Conservation (phyloP, 1,139 yeast species). For the Protomyces pachydermus region DNA sequence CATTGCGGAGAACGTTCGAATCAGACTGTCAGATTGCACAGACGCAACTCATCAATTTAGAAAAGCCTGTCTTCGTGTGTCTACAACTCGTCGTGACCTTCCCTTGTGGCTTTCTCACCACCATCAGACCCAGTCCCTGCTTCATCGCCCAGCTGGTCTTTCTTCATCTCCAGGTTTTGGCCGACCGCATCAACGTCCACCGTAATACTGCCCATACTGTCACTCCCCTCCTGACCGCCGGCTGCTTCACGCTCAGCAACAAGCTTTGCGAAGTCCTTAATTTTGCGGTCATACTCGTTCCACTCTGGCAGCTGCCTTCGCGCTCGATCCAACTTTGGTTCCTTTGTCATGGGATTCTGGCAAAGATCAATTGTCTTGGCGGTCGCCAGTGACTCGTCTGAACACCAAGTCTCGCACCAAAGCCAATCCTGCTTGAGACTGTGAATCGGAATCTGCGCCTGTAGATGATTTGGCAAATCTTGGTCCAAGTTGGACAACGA, state of each 20-base stretch:
- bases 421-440: conserved; percentile 79
- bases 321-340: conserved; percentile 69
- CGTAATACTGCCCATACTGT: conserved; percentile 10
- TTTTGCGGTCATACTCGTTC: conserved; percentile 57
- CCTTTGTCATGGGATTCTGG: conserved; percentile 75
- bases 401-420: conserved; percentile 94
- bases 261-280: conserved; percentile 37
- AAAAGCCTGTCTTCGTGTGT: neutral
- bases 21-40: no score
- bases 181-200: conserved; percentile 23
- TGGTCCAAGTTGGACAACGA: conserved; percentile 84
- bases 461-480: conserved; percentile 84
- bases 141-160: conserved; percentile 18
- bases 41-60: no score
- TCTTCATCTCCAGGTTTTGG: conserved; percentile 18
- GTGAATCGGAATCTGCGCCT: conserved; percentile 57
- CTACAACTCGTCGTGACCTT: neutral
- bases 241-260: conserved; percentile 1
- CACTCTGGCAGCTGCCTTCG: conserved; percentile 74
- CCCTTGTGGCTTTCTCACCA: neutral
- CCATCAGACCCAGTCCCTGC: neutral
- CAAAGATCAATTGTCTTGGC: conserved; percentile 82
- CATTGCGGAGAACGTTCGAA: no score
- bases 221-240: neutral
- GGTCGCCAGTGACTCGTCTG: conserved; percentile 52